Evolutionary conservation across 1,284 basidiomycete genomes (phyloP).

Genomic region (Malassezia vespertilionis): DNA sequence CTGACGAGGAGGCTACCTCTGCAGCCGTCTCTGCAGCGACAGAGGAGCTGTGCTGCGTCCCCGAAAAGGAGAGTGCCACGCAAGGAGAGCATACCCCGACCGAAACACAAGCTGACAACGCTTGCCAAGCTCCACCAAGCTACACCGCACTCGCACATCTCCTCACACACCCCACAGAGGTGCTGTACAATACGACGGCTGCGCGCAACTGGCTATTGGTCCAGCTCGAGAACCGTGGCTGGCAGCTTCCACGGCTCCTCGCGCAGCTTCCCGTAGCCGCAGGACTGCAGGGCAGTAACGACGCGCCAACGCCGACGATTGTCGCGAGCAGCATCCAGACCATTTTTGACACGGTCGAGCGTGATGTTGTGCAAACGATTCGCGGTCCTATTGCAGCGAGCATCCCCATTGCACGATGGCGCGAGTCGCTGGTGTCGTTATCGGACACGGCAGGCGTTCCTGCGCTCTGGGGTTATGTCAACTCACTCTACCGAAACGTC

Average conservation of each 20-base stretch:
- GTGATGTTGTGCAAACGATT: background rate
- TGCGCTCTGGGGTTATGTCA: conserved; percentile 4
- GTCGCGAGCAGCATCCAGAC: background rate
- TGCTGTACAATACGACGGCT: conserved; percentile 4
- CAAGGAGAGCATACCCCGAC: conserved; percentile 43
- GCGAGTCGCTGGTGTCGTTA: background rate
- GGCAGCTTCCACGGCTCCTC: conserved; percentile 5
- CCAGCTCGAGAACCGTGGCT: conserved; percentile 6
- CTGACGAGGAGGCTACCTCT: conserved; percentile 31
- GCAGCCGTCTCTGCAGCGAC: conserved; percentile 15
- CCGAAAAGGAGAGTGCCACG: background rate
- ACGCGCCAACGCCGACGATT: background rate
- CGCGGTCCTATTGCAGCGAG: background rate
- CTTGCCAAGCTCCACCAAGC: too few relatives aligned
- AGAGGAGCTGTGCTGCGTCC: conserved; percentile 2
- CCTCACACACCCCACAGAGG: conserved; percentile 7
- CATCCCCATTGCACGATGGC: background rate
- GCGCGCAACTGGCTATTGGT: conserved; percentile 3
- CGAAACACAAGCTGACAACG: too few relatives aligned
- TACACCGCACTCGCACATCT: conserved; percentile 12
- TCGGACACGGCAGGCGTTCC: background rate
- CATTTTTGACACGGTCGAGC: conserved; percentile 4
- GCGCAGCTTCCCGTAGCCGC: conserved; percentile 1
- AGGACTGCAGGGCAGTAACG: background rate
- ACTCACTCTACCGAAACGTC: conserved; percentile 1